These are phyloP conservation scores for Suillus occidentalis DNA, from an alignment of 768 basidiomycete species.

Conservation along the genomic window DNA sequence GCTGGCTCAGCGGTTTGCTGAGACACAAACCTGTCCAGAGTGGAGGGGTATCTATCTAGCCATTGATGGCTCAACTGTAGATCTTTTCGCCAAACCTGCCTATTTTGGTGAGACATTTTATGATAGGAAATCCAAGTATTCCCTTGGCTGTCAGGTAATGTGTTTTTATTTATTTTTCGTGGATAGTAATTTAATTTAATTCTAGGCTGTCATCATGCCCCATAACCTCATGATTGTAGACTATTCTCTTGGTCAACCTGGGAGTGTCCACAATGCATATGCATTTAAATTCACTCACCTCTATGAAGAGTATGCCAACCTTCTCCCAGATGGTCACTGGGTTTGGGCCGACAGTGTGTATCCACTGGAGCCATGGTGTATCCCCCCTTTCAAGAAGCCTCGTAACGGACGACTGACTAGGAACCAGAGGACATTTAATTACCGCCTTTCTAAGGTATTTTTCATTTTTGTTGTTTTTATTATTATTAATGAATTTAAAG, in stretches of 20 bases:
- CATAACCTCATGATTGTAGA: neutral
- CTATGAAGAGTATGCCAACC: neutral
- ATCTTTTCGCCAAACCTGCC: too few relatives aligned
- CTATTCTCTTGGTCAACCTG: neutral
- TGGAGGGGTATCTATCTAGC: too few relatives aligned
- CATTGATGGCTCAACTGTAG: too few relatives aligned
- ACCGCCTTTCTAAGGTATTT: neutral
- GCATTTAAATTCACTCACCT: neutral
- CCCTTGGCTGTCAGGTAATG: neutral
- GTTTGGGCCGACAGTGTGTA: neutral
- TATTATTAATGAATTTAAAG: neutral
- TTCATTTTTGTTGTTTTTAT: neutral
- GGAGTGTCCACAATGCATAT: neutral
- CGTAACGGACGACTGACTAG: neutral
- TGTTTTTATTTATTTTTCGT: neutral
- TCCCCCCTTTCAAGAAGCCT: neutral
- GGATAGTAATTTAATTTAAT: neutral
- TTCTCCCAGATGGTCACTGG: neutral
- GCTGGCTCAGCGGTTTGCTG: too few relatives aligned
- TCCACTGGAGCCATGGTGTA: neutral
- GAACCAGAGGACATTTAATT: neutral
- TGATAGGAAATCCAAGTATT: too few relatives aligned
- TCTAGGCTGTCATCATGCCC: neutral
- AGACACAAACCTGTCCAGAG: too few relatives aligned
- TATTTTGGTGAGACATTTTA: too few relatives aligned